A percentile compares a stretch with the other conserved stretches of the same genome.
Evolutionary conservation across 2,329 filamentous ascomycete species (phyloP).

Genomic region (Incumbomyces lentus): DNA sequence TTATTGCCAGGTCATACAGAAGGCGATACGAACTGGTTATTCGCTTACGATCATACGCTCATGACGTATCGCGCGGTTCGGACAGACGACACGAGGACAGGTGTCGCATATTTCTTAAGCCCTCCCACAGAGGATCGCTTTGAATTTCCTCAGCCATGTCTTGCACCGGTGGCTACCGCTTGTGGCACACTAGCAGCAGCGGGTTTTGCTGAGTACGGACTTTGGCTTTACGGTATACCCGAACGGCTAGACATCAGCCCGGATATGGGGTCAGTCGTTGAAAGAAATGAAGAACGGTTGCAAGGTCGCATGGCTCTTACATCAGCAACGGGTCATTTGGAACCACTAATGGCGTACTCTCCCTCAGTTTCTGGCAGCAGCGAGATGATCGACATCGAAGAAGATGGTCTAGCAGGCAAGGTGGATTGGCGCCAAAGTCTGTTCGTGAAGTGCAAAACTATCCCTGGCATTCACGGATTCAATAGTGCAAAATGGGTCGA

Average conservation of each 20-base stretch:
- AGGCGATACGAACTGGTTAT: constrained; percentile 60
- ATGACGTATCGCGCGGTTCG: constrained; percentile 69
- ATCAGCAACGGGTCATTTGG: constrained; percentile 18
- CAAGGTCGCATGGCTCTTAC: constrained; percentile 13
- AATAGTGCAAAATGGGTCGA: constrained; percentile 64
- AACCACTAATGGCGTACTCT: constrained; percentile 22
- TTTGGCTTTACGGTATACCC: constrained; percentile 73
- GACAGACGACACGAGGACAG: constrained; percentile 63
- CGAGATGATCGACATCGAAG: constrained; percentile 22
- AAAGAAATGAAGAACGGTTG: constrained; percentile 18
- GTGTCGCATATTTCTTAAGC: constrained; percentile 69
- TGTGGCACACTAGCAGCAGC: constrained; percentile 62
- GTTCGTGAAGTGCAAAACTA: constrained; percentile 56
- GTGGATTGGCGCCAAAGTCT: constrained; percentile 59
- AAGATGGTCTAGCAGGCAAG: constrained; percentile 25
- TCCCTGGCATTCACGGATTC: constrained; percentile 56
- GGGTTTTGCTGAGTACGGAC: constrained; percentile 59
- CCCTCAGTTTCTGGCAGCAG: constrained; percentile 20
- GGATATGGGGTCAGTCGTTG: constrained; percentile 21
- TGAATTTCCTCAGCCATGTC: constrained; percentile 55
- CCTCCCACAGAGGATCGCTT: constrained; percentile 40
- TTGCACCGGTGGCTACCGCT: constrained; percentile 58
- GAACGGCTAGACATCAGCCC: constrained; percentile 54
- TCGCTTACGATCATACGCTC: constrained; percentile 66
- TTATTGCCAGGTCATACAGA: constrained; percentile 45